Evolutionary conservation across 371 early-diverging fungal species (phyloP), one percentile per base, ranked within the genome.

Genomic region (Syncephalastrum contaminatum): DNA sequence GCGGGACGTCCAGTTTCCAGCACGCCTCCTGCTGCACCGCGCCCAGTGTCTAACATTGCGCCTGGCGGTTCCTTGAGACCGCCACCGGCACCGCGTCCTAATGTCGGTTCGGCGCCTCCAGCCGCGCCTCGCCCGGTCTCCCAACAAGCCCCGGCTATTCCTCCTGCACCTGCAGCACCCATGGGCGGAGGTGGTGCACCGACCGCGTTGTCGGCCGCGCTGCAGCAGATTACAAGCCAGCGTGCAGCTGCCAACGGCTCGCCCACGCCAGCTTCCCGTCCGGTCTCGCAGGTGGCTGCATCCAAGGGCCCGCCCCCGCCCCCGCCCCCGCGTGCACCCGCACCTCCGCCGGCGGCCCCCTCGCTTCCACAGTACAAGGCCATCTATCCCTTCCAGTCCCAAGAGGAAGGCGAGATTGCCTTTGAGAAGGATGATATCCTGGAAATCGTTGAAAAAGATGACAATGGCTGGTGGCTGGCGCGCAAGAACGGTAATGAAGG

Each of bases 381-480:
- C 5, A 68, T 90, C 36, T 93, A 89, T 64, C 85, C 88, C 48
- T 92, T 89, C 63, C 64, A 70, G 15, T 79, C 87, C 7, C 70
- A 84, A 56, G 82, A 85, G 56, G 66, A 60, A 36, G 86, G 88
- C 22, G 90, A 89, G 60, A 74, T 91, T 22, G 67, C 86, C 8
- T 86, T 92, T 66, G 82, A 76, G 49, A 80, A 79, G 54, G 89
- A 79, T 36, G 86, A 85, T 59, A 24, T 86, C 4, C 78, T 91
- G 66, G 90, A 91, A 60, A 86, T 92, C 59, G 46, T 85, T 12
- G 85, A 91, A 60, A 88, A 90, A 63, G 88, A 89, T 58, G 82
- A 88, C 27, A 90, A 88, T 62, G 93, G 93, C 25, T 92, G 93
- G 93, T 92, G 93, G 93, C 67, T 92, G 19, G 92, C 87, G 30